phyloP scores from a whole-genome alignment of 257 asterid species.

The Ligustrum vulgare region DNA sequence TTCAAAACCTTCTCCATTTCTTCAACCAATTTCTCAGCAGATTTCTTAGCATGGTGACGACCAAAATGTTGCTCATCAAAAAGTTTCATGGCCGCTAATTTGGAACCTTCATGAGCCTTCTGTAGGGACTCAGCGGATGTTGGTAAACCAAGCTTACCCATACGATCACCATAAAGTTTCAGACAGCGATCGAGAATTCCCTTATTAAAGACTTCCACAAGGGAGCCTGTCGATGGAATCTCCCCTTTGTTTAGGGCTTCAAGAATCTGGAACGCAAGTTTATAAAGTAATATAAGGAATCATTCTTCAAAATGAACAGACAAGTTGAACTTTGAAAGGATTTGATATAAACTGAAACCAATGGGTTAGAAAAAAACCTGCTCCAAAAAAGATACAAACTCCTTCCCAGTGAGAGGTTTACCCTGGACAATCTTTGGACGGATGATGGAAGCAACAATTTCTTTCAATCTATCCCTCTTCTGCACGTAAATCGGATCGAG shows the following conservation, averaged over 20 bases:
- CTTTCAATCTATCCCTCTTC: constrained; percentile 79
- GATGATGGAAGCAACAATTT: constrained; percentile 70
- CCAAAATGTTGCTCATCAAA: constrained; percentile 97
- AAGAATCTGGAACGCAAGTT: constrained; percentile 62
- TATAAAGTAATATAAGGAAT: constrained; percentile 8
- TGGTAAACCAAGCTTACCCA: constrained; percentile 61
- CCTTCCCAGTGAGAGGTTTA: constrained; percentile 84
- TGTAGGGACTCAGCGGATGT: constrained; percentile 59
- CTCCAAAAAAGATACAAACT: constrained; percentile 78
- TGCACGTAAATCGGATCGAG: constrained; percentile 77
- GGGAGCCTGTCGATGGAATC: constrained; percentile 95
- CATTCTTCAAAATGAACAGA: background rate
- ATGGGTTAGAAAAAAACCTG: constrained; percentile 57
- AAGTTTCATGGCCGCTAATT: constrained; percentile 55
- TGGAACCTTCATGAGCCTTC: constrained; percentile 60
- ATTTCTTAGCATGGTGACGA: constrained; percentile 85
- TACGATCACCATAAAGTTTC: constrained; percentile 55
- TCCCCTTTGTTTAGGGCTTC: constrained; percentile 98
- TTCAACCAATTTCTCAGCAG: constrained; percentile 74
- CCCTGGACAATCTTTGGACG: constrained; percentile 99
- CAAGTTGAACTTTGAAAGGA: background rate
- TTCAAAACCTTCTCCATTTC: constrained; percentile 66
- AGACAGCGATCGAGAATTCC: constrained; percentile 75
- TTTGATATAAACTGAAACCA: constrained; percentile 4
- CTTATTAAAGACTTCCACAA: constrained; percentile 94